A percentile compares a stretch with the other conserved stretches of the same genome.
Conservation (phyloP, 2,329 filamentous ascomycete species). For the Lasiodiplodia hormozganensis region DNA sequence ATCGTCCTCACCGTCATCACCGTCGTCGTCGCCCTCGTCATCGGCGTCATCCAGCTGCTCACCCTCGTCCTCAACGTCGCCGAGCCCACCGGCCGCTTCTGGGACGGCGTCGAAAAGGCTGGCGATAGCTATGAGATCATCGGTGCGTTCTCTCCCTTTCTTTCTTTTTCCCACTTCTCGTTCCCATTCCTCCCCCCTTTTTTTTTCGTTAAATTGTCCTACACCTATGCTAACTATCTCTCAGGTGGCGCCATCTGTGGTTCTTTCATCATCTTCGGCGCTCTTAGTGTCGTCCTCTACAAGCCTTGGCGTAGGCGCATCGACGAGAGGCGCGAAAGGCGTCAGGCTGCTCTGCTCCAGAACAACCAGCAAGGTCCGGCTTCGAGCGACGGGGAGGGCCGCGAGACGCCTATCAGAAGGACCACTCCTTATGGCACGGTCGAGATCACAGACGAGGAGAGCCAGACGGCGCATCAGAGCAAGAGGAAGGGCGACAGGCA, state of each 20-base stretch:
- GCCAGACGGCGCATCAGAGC: background rate
- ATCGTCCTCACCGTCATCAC: slow-evolving; percentile 85
- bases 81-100: slow-evolving; percentile 77
- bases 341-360: slow-evolving; percentile 1
- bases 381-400: background rate
- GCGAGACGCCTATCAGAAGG: background rate
- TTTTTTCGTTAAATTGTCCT: too few relatives aligned
- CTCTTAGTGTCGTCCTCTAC: slow-evolving; percentile 76
- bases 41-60: slow-evolving; percentile 84
- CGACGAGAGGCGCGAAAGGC: slow-evolving; percentile 44
- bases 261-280: slow-evolving; percentile 78
- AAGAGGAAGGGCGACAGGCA: background rate
- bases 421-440: slow-evolving; percentile 15
- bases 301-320: slow-evolving; percentile 76
- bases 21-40: slow-evolving; percentile 81
- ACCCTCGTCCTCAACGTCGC: slow-evolving; percentile 79
- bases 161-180: too few relatives aligned
- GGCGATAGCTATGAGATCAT: slow-evolving; percentile 86
- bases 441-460: background rate
- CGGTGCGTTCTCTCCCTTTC: slow-evolving; percentile 51
- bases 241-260: slow-evolving; percentile 77
- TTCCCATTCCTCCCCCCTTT: too few relatives aligned
- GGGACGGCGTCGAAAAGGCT: slow-evolving; percentile 81
- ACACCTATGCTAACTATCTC: too few relatives aligned
- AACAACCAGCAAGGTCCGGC: slow-evolving; percentile 39